These are phyloP conservation scores for Capsicum pubescens DNA, from an alignment of 257 asterid genomes.

Conservation along the genomic window DNA sequence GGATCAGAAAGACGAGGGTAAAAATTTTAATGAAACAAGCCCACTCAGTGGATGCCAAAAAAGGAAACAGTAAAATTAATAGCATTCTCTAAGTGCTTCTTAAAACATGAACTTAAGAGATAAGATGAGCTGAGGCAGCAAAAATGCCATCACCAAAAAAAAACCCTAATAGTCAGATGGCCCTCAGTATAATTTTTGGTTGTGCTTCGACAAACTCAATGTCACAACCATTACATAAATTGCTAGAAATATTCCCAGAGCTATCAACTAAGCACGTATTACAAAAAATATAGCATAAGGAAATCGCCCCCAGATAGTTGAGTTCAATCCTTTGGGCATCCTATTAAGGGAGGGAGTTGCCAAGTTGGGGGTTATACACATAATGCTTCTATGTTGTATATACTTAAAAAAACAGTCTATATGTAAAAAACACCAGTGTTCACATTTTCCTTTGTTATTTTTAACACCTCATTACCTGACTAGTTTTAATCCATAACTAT, in stretches of 20 bases:
- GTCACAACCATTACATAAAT: conserved; percentile 3
- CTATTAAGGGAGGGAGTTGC: not conserved
- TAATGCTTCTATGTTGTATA: not conserved
- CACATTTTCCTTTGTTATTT: not conserved
- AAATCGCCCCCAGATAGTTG: not conserved
- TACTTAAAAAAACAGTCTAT: not conserved
- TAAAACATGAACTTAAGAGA: not conserved
- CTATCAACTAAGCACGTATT: not conserved
- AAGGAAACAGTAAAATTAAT: not conserved
- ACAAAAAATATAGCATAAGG: not conserved
- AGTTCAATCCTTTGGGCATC: not conserved
- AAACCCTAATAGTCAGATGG: not conserved
- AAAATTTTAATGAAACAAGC: not conserved
- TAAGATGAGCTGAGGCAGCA: not conserved
- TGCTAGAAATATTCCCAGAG: not conserved
- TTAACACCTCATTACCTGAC: not conserved
- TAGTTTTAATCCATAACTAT: conserved; percentile 13
- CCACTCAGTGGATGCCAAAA: not conserved
- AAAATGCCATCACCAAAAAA: not conserved
- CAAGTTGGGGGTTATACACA: not conserved
- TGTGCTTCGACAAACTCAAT: not conserved
- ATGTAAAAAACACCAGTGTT: conserved; percentile 8
- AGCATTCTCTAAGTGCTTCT: not conserved
- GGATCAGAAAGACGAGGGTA: not conserved
- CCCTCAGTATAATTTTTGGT: not conserved